Conservation (phyloP, 345 rosid genomes). For the Linum trigynum region DNA sequence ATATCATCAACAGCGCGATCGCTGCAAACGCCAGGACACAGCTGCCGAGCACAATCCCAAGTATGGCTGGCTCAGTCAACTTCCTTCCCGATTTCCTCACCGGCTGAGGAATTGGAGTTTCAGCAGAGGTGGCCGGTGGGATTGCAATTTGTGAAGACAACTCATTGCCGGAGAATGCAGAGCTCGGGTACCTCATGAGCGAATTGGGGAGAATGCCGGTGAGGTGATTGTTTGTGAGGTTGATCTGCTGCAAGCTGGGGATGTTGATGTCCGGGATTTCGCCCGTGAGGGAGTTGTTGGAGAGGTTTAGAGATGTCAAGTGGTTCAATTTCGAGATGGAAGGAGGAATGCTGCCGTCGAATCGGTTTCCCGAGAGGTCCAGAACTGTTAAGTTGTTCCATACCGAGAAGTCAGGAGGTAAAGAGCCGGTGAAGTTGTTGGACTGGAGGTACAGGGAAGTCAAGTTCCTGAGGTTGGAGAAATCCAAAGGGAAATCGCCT, state of each 20-base stretch:
- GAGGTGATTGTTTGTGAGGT: conserved; percentile 18
- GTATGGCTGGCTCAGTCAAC: conserved; percentile 18
- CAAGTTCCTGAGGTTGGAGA: conserved; percentile 2
- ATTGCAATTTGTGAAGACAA: conserved; percentile 12
- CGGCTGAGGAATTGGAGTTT: conserved; percentile 20
- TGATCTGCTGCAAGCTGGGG: conserved; percentile 17
- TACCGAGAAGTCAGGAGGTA: not conserved
- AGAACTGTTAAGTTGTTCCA: conserved; percentile 3
- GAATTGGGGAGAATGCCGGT: conserved; percentile 17
- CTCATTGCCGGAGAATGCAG: conserved; percentile 20
- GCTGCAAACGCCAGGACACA: conserved; percentile 13
- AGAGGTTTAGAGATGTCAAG: not conserved
- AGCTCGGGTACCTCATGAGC: conserved; percentile 19
- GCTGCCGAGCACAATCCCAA: conserved; percentile 21
- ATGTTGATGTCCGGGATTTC: conserved; percentile 1
- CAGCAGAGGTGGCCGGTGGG: conserved; percentile 20
- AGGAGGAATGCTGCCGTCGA: conserved; percentile 6
- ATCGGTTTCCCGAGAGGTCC: conserved; percentile 1
- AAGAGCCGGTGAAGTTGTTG: conserved; percentile 3
- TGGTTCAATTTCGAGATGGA: conserved; percentile 2
- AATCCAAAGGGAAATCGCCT: conserved; percentile 6
- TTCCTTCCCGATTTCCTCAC: conserved; percentile 8
- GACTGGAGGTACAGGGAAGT: conserved; percentile 1
- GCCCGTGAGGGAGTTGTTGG: conserved; percentile 5
- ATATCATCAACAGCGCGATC: conserved; percentile 16